These are phyloP conservation scores for Lablab purpureus DNA, from an alignment of 306 rosid species.

Conservation along the genomic window DNA sequence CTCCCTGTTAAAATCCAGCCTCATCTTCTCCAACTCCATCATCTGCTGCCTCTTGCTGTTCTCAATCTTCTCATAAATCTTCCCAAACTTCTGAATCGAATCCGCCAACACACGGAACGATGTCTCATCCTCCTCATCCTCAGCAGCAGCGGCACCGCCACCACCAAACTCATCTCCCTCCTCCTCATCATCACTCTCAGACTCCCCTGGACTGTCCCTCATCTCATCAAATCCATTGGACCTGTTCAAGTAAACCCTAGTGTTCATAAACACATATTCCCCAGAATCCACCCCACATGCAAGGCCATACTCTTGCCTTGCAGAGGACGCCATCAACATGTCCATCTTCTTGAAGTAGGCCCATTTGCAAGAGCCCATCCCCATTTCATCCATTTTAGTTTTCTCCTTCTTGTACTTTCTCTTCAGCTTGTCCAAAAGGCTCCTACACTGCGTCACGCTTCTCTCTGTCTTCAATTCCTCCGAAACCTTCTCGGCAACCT, in stretches of 20 bases:
- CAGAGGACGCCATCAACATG: conserved; percentile 72
- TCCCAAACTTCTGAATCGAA: conserved; percentile 78
- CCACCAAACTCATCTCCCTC: conserved; percentile 32
- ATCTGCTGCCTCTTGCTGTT: conserved; percentile 84
- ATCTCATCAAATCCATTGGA: conserved; percentile 89
- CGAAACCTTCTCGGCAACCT: conserved; percentile 74
- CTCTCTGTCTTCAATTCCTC: conserved; percentile 60
- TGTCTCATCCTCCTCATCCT: conserved; percentile 49
- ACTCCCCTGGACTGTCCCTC: conserved; percentile 91
- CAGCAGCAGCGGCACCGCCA: conserved; percentile 33
- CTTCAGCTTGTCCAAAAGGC: conserved; percentile 66
- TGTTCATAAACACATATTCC: conserved; percentile 83
- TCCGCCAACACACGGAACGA: conserved; percentile 69
- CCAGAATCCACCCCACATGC: conserved; percentile 92
- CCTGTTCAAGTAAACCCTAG: conserved; percentile 74
- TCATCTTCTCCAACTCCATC: conserved; percentile 89
- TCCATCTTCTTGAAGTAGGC: conserved; percentile 80
- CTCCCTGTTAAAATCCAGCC: conserved; percentile 70
- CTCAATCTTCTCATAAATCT: conserved; percentile 85
- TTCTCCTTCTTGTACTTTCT: conserved; percentile 84
- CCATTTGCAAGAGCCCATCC: conserved; percentile 68
- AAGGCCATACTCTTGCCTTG: conserved; percentile 70
- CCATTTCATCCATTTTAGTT: conserved; percentile 59
- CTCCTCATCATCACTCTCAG: conserved; percentile 63
- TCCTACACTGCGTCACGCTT: conserved; percentile 64